phyloP scores from a whole-genome alignment of 805 yeast species.

The Saturnispora mendoncae region DNA sequence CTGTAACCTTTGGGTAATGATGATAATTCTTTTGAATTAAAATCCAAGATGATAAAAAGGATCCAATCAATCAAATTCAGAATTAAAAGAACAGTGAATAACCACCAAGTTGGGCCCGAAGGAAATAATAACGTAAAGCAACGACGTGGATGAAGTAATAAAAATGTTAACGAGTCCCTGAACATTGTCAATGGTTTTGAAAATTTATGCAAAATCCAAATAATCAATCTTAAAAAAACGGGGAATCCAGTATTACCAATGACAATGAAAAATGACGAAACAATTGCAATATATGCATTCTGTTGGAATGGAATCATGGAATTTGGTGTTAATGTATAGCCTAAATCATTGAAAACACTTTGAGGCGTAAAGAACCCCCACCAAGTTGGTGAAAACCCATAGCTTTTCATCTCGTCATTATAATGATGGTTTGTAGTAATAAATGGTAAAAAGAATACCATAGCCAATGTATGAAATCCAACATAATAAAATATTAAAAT shows the following conservation, averaged over 20 bases:
- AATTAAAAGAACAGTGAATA: conserved; percentile 60
- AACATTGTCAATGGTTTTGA: conserved; percentile 55
- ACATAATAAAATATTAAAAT: conserved; percentile 60
- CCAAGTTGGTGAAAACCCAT: conserved; percentile 76
- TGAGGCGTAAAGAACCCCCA: conserved; percentile 85
- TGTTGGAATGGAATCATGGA: conserved; percentile 64
- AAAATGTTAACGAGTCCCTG: conserved; percentile 73
- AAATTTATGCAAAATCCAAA: conserved; percentile 68
- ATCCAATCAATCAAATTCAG: conserved; percentile 73
- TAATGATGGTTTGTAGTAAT: conserved; percentile 37
- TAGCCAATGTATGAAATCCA: conserved; percentile 59
- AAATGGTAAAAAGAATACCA: conserved; percentile 56
- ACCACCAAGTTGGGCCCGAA: conserved; percentile 92
- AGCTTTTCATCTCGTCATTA: conserved; percentile 33
- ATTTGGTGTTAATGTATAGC: conserved; percentile 71
- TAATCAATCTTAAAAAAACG: conserved; percentile 62
- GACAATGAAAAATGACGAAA: conserved; percentile 62
- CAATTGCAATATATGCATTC: conserved; percentile 56
- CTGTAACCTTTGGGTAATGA: conserved; percentile 57
- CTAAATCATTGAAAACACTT: conserved; percentile 79
- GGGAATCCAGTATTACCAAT: conserved; percentile 97
- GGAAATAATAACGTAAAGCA: conserved; percentile 93
- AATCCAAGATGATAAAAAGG: conserved; percentile 71
- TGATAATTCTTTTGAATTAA: conserved; percentile 42
- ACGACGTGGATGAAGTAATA: conserved; percentile 93